Evolutionary conservation across 2,329 filamentous ascomycete species (phyloP), one percentile per base, ranked within the genome.

Genomic region (Ophiostoma ulmi): DNA sequence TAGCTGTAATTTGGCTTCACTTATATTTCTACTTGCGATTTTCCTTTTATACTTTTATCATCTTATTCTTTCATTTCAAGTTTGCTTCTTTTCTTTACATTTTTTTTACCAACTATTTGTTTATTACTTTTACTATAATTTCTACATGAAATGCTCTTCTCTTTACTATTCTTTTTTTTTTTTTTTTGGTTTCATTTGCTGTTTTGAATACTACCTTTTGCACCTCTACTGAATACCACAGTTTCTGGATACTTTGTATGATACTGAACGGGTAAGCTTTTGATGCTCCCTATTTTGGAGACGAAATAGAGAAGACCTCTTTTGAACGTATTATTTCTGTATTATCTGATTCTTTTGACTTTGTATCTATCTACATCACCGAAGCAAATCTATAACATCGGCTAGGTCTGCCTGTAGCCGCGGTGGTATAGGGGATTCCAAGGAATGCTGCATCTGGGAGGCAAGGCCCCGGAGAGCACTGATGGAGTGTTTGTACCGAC

Each of bases 401-500:
- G 17, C 1, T 80, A 72, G n/a, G 76, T 76, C 22, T 68, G 71
- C 55, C 13, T 48, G 65, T 14, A 67, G 22, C n/a, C 39, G 65
- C 31, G 11, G 38, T 22, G 65, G 65, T n/a, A 67, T 14, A 3
- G 38, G 10, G 17, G 20, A 38, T 4, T 44, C 17, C 2, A 48
- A 5, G 10, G 65, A 44, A 1, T 26, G n/a, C 64, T 66, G 64
- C 22, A 67, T 41, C 65, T 41, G 39, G 5, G n/a, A 75, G 4
- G 82, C 82, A 68, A 88, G 79, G 3, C 85, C 84, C 10, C 80
- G 74, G 14, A 89, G 78, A 7, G 85, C 85, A 66, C 77, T 76
- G 20, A 82, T 81, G n/a, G 85, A 86, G 72, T 86, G 83, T 1
- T 78, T 75, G 73, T 87, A 87, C 22, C 86, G 80, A 74, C 65